Evolutionary conservation across 2,329 filamentous ascomycete genomes (phyloP).

Genomic region (Colletotrichum sublineola): DNA sequence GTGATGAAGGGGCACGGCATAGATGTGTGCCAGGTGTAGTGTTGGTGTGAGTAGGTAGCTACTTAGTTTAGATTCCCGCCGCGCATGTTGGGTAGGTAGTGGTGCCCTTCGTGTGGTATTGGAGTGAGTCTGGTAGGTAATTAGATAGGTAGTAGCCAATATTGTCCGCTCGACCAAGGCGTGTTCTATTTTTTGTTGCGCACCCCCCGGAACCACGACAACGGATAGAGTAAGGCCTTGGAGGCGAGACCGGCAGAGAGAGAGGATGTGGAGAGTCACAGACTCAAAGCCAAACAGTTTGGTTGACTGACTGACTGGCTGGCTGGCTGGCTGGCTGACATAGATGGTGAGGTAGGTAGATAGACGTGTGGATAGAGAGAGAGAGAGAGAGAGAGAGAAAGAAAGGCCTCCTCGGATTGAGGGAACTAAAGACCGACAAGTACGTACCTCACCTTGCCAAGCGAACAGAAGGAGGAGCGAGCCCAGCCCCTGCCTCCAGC

Average conservation of each 20-base stretch:
- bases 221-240: background rate
- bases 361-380: background rate
- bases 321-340: background rate
- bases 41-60: no score
- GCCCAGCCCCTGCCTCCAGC: slow-evolving; percentile 25
- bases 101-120: slow-evolving; percentile 6
- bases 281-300: background rate
- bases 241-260: background rate
- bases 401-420: background rate
- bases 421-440: background rate
- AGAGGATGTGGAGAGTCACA: slow-evolving; percentile 1
- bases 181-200: background rate
- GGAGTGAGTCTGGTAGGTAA: background rate
- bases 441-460: slow-evolving; percentile 22
- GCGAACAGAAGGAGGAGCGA: slow-evolving; percentile 8
- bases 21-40: slow-evolving; percentile 30
- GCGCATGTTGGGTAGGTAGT: no score
- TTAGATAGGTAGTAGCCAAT: background rate
- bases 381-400: background rate
- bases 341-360: no score
- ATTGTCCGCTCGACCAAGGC: slow-evolving; percentile 12
- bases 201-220: slow-evolving; percentile 13
- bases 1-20: slow-evolving; percentile 33
- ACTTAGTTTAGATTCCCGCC: background rate
- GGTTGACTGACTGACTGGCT: background rate